Conservation (phyloP, 75 land plant species). For the Azolla pinnata region DNA sequence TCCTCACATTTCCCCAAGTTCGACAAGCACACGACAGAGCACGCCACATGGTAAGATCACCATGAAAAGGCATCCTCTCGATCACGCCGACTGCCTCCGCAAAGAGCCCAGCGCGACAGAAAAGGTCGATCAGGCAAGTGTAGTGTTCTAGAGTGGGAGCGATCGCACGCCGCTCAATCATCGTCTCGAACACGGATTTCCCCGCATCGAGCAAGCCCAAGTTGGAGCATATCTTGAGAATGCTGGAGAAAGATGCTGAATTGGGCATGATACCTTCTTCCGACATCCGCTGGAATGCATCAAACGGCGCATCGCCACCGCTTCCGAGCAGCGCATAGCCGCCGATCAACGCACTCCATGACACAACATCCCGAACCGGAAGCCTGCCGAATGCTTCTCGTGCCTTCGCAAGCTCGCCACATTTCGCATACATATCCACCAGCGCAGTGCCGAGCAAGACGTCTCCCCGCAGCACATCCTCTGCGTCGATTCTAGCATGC, state of each 20-base stretch:
- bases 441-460: no score
- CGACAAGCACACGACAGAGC: constrained; percentile 15
- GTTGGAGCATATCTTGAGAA: constrained; percentile 9
- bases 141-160: constrained; percentile 11
- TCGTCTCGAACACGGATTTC: constrained; percentile 3
- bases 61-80: constrained; percentile 3
- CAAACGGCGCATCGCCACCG: constrained; percentile 2
- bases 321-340: constrained; percentile 21
- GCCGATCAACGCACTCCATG: constrained; percentile 16
- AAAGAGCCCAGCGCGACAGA: constrained; percentile 13
- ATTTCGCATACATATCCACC: constrained; percentile 11
- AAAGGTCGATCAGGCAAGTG: constrained; percentile 12
- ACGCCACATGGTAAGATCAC: constrained; percentile 1
- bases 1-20: constrained; percentile 5
- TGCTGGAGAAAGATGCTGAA: constrained; percentile 6
- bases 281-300: constrained; percentile 14
- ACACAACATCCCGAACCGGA: background rate
- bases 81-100: constrained; percentile 8
- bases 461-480: no score
- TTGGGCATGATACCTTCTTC: constrained; percentile 11
- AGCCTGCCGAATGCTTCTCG: constrained; percentile 1
- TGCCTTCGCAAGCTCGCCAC: constrained; percentile 8
- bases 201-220: constrained; percentile 11
- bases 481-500: no score
- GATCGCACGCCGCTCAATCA: constrained; percentile 4